Conservation (phyloP, 768 basidiomycete genomes). For the Epithele typhae region DNA sequence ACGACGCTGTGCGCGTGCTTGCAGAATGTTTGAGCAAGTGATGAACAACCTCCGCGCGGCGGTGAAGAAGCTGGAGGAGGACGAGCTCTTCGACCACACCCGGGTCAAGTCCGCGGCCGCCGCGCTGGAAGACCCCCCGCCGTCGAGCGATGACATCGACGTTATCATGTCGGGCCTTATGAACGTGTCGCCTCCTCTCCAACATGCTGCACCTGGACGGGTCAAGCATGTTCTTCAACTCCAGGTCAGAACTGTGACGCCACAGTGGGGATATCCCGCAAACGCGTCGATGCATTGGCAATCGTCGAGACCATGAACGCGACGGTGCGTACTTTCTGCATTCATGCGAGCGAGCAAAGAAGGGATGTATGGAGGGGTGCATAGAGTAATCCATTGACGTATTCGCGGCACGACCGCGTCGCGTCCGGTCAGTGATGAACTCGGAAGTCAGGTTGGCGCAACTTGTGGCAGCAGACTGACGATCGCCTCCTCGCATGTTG, state of each 20-base stretch:
- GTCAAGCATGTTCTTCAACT: not conserved
- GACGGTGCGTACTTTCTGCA: too few species aligned
- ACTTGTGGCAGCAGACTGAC: too few species aligned
- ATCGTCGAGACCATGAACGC: too few species aligned
- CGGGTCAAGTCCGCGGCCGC: conserved; percentile 33
- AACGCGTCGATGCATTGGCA: too few species aligned
- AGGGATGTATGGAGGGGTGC: too few species aligned
- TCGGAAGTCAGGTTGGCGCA: too few species aligned
- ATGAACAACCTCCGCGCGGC: conserved; percentile 33
- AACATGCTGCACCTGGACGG: not conserved
- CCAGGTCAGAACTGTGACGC: conserved; percentile 13
- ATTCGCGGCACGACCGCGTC: too few species aligned
- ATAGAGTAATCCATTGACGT: too few species aligned
- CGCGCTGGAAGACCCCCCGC: conserved; percentile 28
- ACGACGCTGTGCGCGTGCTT: not conserved
- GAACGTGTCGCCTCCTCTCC: conserved; percentile 16
- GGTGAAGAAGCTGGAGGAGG: conserved; percentile 38
- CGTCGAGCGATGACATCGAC: conserved; percentile 35
- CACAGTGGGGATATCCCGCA: conserved; percentile 2
- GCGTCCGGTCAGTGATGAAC: too few species aligned
- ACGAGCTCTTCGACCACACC: conserved; percentile 39
- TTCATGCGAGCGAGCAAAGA: too few species aligned
- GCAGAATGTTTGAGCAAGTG: conserved; percentile 36
- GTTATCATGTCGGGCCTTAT: conserved; percentile 40
- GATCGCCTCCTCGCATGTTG: too few species aligned